A percentile compares a stretch with the other conserved stretches of the same genome.
Conservation (phyloP, 148 eudicot species). For the Chenopodium album region DNA sequence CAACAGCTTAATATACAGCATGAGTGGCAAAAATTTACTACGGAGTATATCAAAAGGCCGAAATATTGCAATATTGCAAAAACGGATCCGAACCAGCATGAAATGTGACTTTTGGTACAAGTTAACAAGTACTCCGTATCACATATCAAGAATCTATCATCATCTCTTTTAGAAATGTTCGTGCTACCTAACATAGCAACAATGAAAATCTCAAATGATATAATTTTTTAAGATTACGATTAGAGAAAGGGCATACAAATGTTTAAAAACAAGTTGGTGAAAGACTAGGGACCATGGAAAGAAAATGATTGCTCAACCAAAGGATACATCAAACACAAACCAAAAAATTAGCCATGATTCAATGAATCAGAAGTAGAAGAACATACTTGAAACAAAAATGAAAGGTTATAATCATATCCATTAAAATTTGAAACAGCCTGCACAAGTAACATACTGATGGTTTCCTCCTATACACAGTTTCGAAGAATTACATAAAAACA, state of each 20-base stretch:
- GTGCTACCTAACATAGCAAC: neutral
- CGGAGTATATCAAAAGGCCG: too few relatives aligned
- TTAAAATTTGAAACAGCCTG: slow-evolving; percentile 14
- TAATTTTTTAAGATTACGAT: too few relatives aligned
- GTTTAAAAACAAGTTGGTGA: neutral
- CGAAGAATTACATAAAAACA: slow-evolving; percentile 22
- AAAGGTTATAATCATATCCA: slow-evolving; percentile 3
- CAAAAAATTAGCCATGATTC: slow-evolving; percentile 11
- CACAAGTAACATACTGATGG: slow-evolving; percentile 26
- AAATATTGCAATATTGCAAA: too few relatives aligned
- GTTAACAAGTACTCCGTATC: too few relatives aligned
- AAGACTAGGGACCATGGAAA: neutral
- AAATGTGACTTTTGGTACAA: too few relatives aligned
- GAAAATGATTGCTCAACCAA: slow-evolving; percentile 2
- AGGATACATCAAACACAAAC: neutral
- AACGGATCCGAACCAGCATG: too few relatives aligned
- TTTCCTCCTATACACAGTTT: slow-evolving; percentile 27
- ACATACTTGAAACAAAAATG: neutral
- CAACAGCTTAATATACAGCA: too few relatives aligned
- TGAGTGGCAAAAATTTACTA: too few relatives aligned
- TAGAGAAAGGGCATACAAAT: too few relatives aligned
- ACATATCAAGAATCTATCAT: too few relatives aligned
- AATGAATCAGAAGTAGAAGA: neutral
- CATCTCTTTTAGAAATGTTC: neutral
- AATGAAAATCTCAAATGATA: neutral